A percentile compares a stretch with the other conserved stretches of the same genome.
phyloP scores from a whole-genome alignment of 2,329 filamentous ascomycete genomes.

The Clarireedia monteithiana region DNA sequence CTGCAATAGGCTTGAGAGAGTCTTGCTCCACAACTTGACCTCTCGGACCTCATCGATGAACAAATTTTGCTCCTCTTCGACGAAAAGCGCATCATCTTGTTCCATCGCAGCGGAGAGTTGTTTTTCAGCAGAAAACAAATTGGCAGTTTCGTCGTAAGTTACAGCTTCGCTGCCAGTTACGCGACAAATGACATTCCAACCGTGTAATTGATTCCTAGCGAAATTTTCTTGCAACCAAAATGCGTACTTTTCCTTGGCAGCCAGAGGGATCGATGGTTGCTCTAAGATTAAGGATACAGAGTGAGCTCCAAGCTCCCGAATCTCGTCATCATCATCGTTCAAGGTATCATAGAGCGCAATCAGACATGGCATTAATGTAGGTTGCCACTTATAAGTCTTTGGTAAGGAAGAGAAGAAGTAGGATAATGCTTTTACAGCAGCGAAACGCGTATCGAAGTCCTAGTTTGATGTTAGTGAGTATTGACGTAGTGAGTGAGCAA shows the following conservation, averaged over 20 bases:
- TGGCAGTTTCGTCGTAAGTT: background rate
- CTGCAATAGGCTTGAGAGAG: slow-evolving; percentile 31
- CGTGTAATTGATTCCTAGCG: slow-evolving; percentile 2
- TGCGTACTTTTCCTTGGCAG: slow-evolving; percentile 12
- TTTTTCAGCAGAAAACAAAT: slow-evolving; percentile 28
- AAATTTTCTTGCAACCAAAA: slow-evolving; percentile 11
- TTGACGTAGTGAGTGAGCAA: background rate
- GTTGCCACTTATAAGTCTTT: background rate
- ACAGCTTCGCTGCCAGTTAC: slow-evolving; percentile 16
- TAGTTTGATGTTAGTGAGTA: slow-evolving; percentile 24
- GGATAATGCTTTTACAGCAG: slow-evolving; percentile 49
- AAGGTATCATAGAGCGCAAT: slow-evolving; percentile 67
- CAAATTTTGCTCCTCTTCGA: slow-evolving; percentile 88
- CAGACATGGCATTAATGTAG: slow-evolving; percentile 43
- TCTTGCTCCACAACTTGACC: slow-evolving; percentile 52
- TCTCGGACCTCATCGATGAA: slow-evolving; percentile 80
- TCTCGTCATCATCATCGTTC: slow-evolving; percentile 87
- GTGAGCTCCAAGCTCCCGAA: slow-evolving; percentile 48
- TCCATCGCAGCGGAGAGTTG: slow-evolving; percentile 40
- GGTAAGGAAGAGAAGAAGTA: slow-evolving; percentile 34
- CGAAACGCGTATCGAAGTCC: slow-evolving; percentile 58
- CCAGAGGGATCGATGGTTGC: slow-evolving; percentile 34
- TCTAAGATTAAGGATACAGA: slow-evolving; percentile 33
- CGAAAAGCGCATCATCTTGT: slow-evolving; percentile 67
- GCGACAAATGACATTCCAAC: slow-evolving; percentile 13